Percentiles rank a stretch among this genome's conserved stretches.
phyloP scores from a whole-genome alignment of 2,329 filamentous ascomycete genomes.

The Alternaria angustiovoidea region DNA sequence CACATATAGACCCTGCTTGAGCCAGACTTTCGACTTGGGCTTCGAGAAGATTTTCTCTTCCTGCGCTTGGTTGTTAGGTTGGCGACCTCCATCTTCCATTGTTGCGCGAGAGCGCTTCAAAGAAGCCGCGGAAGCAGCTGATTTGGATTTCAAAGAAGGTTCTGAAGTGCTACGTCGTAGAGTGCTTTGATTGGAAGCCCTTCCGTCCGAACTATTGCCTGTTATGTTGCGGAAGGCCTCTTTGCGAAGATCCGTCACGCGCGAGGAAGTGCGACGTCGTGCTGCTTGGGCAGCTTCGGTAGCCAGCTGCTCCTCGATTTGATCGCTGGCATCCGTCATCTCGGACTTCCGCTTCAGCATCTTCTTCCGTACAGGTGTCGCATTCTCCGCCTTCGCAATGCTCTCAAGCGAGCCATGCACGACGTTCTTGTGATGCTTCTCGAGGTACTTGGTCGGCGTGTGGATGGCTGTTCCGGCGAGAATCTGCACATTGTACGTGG shows the following conservation, averaged over 20 bases:
- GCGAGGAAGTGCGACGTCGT: slow-evolving; percentile 44
- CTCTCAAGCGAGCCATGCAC: slow-evolving; percentile 40
- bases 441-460: slow-evolving; percentile 57
- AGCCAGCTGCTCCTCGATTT: slow-evolving; percentile 43
- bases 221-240: slow-evolving; percentile 44
- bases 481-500: slow-evolving; percentile 72
- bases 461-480: slow-evolving; percentile 69
- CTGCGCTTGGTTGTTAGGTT: slow-evolving; percentile 20
- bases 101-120: slow-evolving; percentile 37
- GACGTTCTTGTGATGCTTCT: slow-evolving; percentile 50
- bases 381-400: slow-evolving; percentile 19
- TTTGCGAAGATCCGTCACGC: slow-evolving; percentile 45
- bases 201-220: slow-evolving; percentile 49
- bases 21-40: slow-evolving; percentile 74
- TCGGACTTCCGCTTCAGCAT: slow-evolving; percentile 19
- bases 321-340: slow-evolving; percentile 28
- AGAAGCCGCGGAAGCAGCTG: slow-evolving; percentile 20
- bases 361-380: slow-evolving; percentile 33
- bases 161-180: slow-evolving; percentile 41
- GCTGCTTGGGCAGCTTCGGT: slow-evolving; percentile 44
- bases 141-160: slow-evolving; percentile 29
- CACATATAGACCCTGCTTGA: slow-evolving; percentile 83
- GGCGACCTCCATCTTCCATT: slow-evolving; percentile 25
- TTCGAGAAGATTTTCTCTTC: slow-evolving; percentile 34
- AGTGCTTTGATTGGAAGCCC: slow-evolving; percentile 41